Evolutionary conservation across 305 asterid genomes (phyloP), one percentile per base, ranked within the genome.

Genomic region (Coffea humblotiana): DNA sequence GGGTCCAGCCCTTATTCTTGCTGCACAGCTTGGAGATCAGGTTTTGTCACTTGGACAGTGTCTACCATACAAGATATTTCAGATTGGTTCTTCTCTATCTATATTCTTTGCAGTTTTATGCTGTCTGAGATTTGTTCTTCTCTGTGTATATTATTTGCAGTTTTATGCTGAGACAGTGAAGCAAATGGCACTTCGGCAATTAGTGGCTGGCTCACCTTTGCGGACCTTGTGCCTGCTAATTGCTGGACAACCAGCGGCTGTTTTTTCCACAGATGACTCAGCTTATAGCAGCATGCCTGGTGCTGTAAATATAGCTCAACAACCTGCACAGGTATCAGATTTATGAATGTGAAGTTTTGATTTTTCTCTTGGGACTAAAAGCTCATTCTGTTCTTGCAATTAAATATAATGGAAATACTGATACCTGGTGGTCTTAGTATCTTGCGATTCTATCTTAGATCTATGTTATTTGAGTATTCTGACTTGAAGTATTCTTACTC

Each of bases 1-100:
- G 99, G 97, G 98, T 69, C 97, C 97, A 84, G 98, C 99, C 78
- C 93, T 96, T 84, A 91, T 92, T 83, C 98, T 96, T 82, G 98
- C 97, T 84, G 99, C 98, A 75, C 99, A 90, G 84, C 98, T 96
- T 80, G 97, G 98, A 35, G 94, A 92, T 83, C 97, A 94, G 91
- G 99, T 94, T 67, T 71, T 75, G 25, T 74, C n/a, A 13, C 25
- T 19, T 45, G 60, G 23, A 51, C 45, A 16, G 16, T 37, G 15
- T 76, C 19, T 45, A 43, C 14, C 19, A 40, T 5, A 40, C 3
- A 5, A 40, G 43, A 40, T 35, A 8, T 47, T 29, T 51, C 61
- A 47, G 13, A 23, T n/a, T 74, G 43, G 49, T 65, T 37, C 8
- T 40, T 75, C 64, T 37, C 21, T 43, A 35, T 35, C 9, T 32